Conservation (phyloP, 2,329 filamentous ascomycete species). For the Nemania sp. region DNA sequence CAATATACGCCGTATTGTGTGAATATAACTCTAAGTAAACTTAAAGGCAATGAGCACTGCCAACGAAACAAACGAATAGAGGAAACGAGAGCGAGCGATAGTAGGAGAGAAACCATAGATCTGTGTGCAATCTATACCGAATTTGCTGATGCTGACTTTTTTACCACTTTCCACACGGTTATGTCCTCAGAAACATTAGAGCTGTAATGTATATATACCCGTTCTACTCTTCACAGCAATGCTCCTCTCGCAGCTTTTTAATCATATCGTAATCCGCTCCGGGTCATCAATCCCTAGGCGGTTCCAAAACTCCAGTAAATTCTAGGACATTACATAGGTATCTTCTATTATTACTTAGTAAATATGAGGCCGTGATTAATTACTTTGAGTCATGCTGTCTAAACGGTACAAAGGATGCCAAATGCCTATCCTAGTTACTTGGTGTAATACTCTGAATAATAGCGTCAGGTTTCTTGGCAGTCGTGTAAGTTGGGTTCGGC, state of each 20-base stretch:
- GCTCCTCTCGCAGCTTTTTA: background rate
- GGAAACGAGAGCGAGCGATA: background rate
- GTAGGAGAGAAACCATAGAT: background rate
- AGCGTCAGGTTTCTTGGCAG: slow-evolving; percentile 9
- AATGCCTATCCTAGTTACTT: background rate
- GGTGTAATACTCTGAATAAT: background rate
- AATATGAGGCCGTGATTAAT: slow-evolving; percentile 3
- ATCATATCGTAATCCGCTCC: slow-evolving; percentile 20
- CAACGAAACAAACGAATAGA: background rate
- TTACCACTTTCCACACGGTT: background rate
- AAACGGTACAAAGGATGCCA: background rate
- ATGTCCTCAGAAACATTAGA: background rate
- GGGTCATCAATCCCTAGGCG: background rate
- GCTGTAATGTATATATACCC: slow-evolving; percentile 7
- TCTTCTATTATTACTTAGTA: background rate
- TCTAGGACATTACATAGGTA: background rate
- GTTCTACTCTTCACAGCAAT: background rate
- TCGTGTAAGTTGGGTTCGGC: background rate
- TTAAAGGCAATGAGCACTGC: background rate
- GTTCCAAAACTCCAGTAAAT: background rate
- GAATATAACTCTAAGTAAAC: background rate
- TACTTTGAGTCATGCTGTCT: slow-evolving; percentile 9
- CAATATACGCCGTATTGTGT: background rate
- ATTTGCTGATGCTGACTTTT: background rate
- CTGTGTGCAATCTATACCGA: background rate